Base-by-base conservation (phyloP, 768 basidiomycete species). In the Goffeauzyma gilvescens region DNA sequence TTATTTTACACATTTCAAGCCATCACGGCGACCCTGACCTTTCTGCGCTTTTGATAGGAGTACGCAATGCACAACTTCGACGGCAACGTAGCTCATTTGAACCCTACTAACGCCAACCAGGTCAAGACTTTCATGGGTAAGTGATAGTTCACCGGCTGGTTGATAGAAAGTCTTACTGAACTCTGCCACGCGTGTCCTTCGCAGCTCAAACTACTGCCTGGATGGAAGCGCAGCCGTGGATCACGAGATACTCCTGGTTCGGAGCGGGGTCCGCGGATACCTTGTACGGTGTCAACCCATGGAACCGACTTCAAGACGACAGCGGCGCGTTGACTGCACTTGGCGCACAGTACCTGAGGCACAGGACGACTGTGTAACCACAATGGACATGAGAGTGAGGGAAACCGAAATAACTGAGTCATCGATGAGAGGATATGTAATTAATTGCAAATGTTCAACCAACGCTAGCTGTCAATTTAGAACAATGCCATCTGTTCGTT, bases 181-280 rank as follows among this genome's bases (percentile, higher is more conserved):
- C 10, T 26, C 21, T 10, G n/a, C 18, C 4, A 3, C 12, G 18
- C 3, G 21, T 13, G 5, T 7, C 23, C 20, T 13, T 37, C 8
- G 30, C 28, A 39, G 44, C 35, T 13, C 12, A 2, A 4, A 22
- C 37, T 7, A 43, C 46, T 1, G 21, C 17, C n/a, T 48, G 46
- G 46, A 41, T 48, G 17, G 46, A 48, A 18, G 17, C 15, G 2
- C 14, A 20, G 8, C 14, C 30, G 18, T 48, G 26, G 18, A 30
- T 48, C 41, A 36, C 42, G 7, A 27, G 46, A 21, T 48, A 48
- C 22, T 42, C 46, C 14, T 42, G 46, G 46, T 48, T 48, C 22
- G 46, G 46, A 4, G 41, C 41, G 14, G 46, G 41, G n/a, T 21
- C 15, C 6, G 21, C 9, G 18, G 12, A n/a, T 7, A 25, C 27